Base-by-base conservation (phyloP, 139 green algal species). In the Yamagishiella unicocca region DNA sequence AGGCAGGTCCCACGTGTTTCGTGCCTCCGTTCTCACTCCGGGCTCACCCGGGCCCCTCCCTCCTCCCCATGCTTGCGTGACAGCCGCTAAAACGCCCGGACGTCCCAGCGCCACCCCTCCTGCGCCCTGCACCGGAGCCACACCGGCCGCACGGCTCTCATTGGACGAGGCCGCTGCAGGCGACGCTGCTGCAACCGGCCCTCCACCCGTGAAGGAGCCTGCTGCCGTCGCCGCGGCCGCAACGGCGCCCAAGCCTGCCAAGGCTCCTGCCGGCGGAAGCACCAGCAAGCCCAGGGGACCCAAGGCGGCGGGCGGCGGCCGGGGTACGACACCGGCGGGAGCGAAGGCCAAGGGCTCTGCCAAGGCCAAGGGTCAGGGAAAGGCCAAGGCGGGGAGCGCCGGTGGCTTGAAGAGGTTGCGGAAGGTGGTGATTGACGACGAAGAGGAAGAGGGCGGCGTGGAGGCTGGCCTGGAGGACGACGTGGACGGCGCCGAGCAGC, bases 391-490 rank as follows among this genome's bases (percentile, higher is more conserved):
- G 29, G 61, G 35, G 10, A 67, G 21, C 4, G 55, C 19, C 6
- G 75, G 33, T 25, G 71, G 77, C n/a, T 54, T 50, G 27, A 86
- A 87, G 68, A 58, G 50, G 42, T 55, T 83, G 21, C 55, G 64
- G 22, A 68, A 43, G 54, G 82, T 85, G 67, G 43, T 75, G 53
- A 38, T 75, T 45, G 79, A 85, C 4, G 70, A 88, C 29, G 90
- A 89, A 38, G 87, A 84, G 25, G 74, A 40, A 38, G 54, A 84
- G 22, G 77, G 82, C 58, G 81, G 43, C 37, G 80, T 68, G n/a
- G 45, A 29, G 61, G 71, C 66, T 43, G 81, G 55, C 2, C 73
- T 88, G 2, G 87, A 91, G 62, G 87, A 91, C n/a, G 79, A 85
- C 27, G 74, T 68, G 3, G 72, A 72, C 35, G 83, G 83, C 72